These are phyloP conservation scores for Amphicarpaea edgeworthii DNA, from an alignment of 306 rosid genomes.

Conservation along the genomic window DNA sequence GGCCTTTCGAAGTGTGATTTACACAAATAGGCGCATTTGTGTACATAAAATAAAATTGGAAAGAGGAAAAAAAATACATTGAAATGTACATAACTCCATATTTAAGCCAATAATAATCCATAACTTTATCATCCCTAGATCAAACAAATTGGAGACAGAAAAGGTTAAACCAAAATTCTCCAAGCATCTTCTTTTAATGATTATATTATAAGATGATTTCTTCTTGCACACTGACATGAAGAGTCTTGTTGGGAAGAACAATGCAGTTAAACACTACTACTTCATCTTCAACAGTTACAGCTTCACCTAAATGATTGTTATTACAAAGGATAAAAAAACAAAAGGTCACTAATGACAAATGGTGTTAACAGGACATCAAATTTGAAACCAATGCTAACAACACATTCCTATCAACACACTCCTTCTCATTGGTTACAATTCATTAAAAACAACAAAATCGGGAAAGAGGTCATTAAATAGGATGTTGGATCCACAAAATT, in stretches of 20 bases:
- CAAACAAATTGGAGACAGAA: constrained; percentile 21
- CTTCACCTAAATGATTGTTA: constrained; percentile 67
- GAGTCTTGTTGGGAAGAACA: constrained; percentile 92
- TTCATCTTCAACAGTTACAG: constrained; percentile 92
- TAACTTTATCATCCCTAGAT: constrained; percentile 15
- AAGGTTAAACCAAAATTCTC: constrained; percentile 15
- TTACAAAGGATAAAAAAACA: constrained; percentile 2
- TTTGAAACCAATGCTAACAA: no score
- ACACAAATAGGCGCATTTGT: constrained; percentile 7
- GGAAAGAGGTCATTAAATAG: no score
- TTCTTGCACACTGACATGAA: constrained; percentile 88
- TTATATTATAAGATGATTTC: constrained; percentile 83
- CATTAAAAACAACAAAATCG: no score
- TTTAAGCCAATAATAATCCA: constrained; percentile 39
- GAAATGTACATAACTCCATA: background rate
- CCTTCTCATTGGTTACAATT: no score
- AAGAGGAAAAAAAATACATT: background rate
- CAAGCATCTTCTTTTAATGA: constrained; percentile 36
- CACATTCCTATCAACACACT: no score
- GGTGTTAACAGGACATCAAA: constrained; percentile 1
- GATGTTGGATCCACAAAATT: no score
- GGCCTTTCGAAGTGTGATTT: constrained; percentile 1
- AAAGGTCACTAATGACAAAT: constrained; percentile 12
- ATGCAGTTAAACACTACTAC: constrained; percentile 86
- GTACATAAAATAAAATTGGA: constrained; percentile 8